A percentile compares a stretch with the other conserved stretches of the same genome.
These are phyloP conservation scores for Acanthamoeba healyi DNA, from an alignment of 208 protist species.

Conservation along the genomic window DNA sequence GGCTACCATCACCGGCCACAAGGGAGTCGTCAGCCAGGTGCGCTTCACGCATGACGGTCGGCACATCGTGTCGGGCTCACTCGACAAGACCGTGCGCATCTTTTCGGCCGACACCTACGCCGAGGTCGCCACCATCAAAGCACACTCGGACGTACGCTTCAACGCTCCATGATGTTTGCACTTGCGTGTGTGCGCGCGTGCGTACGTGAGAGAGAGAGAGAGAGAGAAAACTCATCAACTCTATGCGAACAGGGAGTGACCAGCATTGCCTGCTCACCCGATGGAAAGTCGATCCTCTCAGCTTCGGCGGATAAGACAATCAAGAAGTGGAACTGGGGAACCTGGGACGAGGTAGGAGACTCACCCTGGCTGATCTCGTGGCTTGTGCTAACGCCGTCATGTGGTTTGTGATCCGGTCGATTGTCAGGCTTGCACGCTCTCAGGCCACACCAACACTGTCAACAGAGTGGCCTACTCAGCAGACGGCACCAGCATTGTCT, in stretches of 20 bases:
- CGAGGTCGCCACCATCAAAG: not conserved
- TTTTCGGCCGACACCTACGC: not conserved
- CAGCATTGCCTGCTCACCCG: not conserved
- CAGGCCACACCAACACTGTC: slow-evolving; percentile 76
- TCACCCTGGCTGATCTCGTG: too few species aligned
- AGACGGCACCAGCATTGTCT: slow-evolving; percentile 20
- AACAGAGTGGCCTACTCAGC: slow-evolving; percentile 20
- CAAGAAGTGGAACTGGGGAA: slow-evolving; percentile 69
- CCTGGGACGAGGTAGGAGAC: not conserved
- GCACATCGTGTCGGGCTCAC: not conserved
- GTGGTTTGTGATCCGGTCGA: too few species aligned
- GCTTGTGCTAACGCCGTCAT: too few species aligned
- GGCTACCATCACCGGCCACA: slow-evolving; percentile 54
- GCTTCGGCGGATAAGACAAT: slow-evolving; percentile 71
- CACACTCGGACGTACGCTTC: not conserved
- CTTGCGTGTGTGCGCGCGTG: too few species aligned
- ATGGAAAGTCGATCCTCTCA: slow-evolving; percentile 36
- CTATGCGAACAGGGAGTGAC: too few species aligned
- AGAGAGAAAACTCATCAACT: too few species aligned
- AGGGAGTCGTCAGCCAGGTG: slow-evolving; percentile 29
- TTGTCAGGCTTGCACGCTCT: slow-evolving; percentile 56
- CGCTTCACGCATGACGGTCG: not conserved
- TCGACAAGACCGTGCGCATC: slow-evolving; percentile 25
- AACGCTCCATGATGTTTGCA: too few species aligned
- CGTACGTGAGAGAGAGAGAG: too few species aligned